phyloP scores from a whole-genome alignment of 768 basidiomycete genomes.

The Psilocybe subaeruginosa region DNA sequence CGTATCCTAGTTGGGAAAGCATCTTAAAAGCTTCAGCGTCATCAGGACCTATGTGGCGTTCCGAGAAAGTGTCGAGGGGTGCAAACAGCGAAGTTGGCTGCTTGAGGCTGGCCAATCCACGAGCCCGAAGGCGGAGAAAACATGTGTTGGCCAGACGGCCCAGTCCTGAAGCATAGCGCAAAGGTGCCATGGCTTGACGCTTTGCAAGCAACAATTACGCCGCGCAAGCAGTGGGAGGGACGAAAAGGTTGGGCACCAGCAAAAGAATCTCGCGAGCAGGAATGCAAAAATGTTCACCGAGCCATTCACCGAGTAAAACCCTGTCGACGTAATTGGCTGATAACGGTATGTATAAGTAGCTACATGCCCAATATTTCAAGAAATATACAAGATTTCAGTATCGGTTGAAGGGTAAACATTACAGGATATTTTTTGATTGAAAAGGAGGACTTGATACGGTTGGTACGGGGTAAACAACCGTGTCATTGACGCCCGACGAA shows the following conservation, averaged over 20 bases:
- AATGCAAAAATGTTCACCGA: slow-evolving; percentile 44
- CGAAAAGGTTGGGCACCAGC: slow-evolving; percentile 22
- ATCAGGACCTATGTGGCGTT: slow-evolving; percentile 93
- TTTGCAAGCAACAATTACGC: slow-evolving; percentile 9
- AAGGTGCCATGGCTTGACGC: slow-evolving; percentile 31
- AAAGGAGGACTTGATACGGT: slow-evolving; percentile 14
- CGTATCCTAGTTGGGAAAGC: slow-evolving; percentile 84
- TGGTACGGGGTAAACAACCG: slow-evolving; percentile 19
- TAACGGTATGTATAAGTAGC: slow-evolving; percentile 23
- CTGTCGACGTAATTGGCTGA: slow-evolving; percentile 33
- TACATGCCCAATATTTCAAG: slow-evolving; percentile 6
- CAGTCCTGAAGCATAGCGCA: slow-evolving; percentile 31
- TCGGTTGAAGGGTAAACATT: slow-evolving; percentile 10
- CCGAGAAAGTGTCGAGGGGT: slow-evolving; percentile 86
- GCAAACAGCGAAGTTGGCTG: slow-evolving; percentile 70
- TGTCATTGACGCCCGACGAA: slow-evolving; percentile 20
- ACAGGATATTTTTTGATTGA: slow-evolving; percentile 8
- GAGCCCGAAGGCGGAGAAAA: slow-evolving; percentile 25
- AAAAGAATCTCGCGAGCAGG: slow-evolving; percentile 25
- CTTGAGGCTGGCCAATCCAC: slow-evolving; percentile 64
- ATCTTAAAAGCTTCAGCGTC: slow-evolving; percentile 77
- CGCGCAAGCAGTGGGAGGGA: slow-evolving; percentile 19
- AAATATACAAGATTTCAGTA: slow-evolving; percentile 9
- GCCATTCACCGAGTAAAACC: slow-evolving; percentile 61
- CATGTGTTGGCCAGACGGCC: slow-evolving; percentile 25